These are phyloP conservation scores for Collybia sp. DNA, from an alignment of 768 basidiomycete species.

Conservation along the genomic window DNA sequence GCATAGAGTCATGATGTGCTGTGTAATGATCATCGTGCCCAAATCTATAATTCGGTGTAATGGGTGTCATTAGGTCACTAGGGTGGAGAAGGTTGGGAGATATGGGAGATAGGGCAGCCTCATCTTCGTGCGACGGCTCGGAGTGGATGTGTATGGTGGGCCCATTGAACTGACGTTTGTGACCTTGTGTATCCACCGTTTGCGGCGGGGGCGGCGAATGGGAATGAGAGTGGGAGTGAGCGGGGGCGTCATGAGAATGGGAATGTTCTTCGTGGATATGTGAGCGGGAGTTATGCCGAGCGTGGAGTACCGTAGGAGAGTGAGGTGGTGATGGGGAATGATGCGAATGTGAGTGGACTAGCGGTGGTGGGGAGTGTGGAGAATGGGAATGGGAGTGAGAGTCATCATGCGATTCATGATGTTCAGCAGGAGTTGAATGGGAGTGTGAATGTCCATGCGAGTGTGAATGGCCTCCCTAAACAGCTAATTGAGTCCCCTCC, in stretches of 20 bases:
- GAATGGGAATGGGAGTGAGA: constrained; percentile 14
- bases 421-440: constrained; percentile 18
- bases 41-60: constrained; percentile 62
- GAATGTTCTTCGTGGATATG: constrained; percentile 16
- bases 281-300: constrained; percentile 20
- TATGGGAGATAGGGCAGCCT: constrained; percentile 14
- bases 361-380: constrained; percentile 6
- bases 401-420: constrained; percentile 5
- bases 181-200: constrained; percentile 11
- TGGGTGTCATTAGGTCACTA: constrained; percentile 38
- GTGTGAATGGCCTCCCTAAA: constrained; percentile 51
- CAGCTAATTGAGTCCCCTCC: neutral
- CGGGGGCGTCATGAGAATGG: constrained; percentile 13
- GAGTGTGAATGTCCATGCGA: constrained; percentile 23
- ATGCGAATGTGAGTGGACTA: constrained; percentile 10
- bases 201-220: constrained; percentile 16
- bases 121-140: constrained; percentile 10
- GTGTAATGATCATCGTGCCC: constrained; percentile 48
- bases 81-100: constrained; percentile 12
- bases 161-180: constrained; percentile 33
- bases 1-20: constrained; percentile 36
- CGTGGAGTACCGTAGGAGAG: constrained; percentile 6
- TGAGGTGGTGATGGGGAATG: constrained; percentile 14
- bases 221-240: constrained; percentile 19
- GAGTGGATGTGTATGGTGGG: constrained; percentile 33